phyloP scores from a whole-genome alignment of 352 stramenopile genomes.

The Pythium brassicae region DNA sequence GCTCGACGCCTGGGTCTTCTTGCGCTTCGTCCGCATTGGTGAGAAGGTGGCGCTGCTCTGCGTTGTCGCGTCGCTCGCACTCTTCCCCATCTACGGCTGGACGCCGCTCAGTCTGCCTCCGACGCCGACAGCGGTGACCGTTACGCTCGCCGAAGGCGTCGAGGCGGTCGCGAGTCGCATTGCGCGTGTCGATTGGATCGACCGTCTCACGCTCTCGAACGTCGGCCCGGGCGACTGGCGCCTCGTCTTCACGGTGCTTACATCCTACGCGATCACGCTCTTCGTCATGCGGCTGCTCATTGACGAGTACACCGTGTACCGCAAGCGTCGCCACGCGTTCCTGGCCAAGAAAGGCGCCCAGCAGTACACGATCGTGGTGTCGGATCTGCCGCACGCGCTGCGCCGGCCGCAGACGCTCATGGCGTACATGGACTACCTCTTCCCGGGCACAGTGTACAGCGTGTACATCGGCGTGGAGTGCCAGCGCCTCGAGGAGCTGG shows the following conservation, averaged over 20 bases:
- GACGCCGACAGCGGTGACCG: slow-evolving; percentile 16
- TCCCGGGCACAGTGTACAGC: slow-evolving; percentile 51
- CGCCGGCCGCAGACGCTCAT: slow-evolving; percentile 51
- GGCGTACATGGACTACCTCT: slow-evolving; percentile 66
- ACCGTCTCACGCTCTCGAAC: slow-evolving; percentile 68
- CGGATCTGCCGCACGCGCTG: slow-evolving; percentile 50
- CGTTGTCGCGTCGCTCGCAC: slow-evolving; percentile 44
- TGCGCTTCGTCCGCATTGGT: slow-evolving; percentile 69
- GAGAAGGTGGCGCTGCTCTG: slow-evolving; percentile 61
- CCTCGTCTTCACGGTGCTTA: slow-evolving; percentile 54
- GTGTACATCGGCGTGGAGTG: slow-evolving; percentile 78
- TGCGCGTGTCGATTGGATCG: slow-evolving; percentile 46
- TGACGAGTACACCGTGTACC: slow-evolving; percentile 40
- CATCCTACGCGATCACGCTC: slow-evolving; percentile 42
- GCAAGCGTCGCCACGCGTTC: slow-evolving; percentile 12
- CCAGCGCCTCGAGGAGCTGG: slow-evolving; percentile 41
- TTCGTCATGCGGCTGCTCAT: slow-evolving; percentile 55
- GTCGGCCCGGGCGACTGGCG: slow-evolving; percentile 56
- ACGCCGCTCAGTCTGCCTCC: slow-evolving; percentile 30
- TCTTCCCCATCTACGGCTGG: slow-evolving; percentile 69
- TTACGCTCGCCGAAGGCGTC: slow-evolving; percentile 18
- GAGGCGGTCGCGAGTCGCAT: slow-evolving; percentile 23
- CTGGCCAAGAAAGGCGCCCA: slow-evolving; percentile 46
- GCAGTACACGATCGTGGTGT: slow-evolving; percentile 75
- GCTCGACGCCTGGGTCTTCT: slow-evolving; percentile 67